phyloP scores from a whole-genome alignment of 2,329 filamentous ascomycete species.

The Aspergillus oerlinghausenensis region DNA sequence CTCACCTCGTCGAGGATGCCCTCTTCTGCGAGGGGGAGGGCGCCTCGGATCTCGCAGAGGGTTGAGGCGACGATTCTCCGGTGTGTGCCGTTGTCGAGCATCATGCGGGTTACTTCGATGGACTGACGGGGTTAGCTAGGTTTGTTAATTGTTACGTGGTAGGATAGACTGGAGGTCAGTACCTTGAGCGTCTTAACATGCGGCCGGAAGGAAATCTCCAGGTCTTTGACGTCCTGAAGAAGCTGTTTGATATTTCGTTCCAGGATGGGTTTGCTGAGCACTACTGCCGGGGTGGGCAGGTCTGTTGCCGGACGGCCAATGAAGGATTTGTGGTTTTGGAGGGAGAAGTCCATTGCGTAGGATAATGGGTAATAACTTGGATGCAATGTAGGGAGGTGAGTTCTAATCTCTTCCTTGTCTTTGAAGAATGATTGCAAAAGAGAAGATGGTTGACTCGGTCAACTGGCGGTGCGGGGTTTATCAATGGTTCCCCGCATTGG shows the following conservation, averaged over 20 bases:
- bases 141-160: not conserved
- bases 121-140: slow-evolving; percentile 6
- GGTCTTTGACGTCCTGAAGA: slow-evolving; percentile 36
- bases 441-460: not conserved
- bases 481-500: not conserved
- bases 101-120: slow-evolving; percentile 36
- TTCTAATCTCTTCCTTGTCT: not conserved
- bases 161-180: not conserved
- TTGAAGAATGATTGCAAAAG: not conserved
- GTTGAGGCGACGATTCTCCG: slow-evolving; percentile 40
- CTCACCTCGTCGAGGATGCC: slow-evolving; percentile 39
- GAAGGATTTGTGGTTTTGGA: slow-evolving; percentile 30
- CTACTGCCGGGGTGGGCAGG: slow-evolving; percentile 38
- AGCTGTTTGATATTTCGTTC: slow-evolving; percentile 36
- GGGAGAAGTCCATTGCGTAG: slow-evolving; percentile 26
- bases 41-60: slow-evolving; percentile 38
- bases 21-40: slow-evolving; percentile 36
- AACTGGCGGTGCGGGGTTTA: not conserved
- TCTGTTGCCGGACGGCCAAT: slow-evolving; percentile 32
- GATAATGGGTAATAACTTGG: not conserved
- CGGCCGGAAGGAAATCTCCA: slow-evolving; percentile 38
- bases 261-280: slow-evolving; percentile 37
- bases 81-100: slow-evolving; percentile 38
- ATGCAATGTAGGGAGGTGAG: not conserved
- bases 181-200: slow-evolving; percentile 47